phyloP scores from a whole-genome alignment of 192 early-diverging fungal species.

The Backusella westeae region DNA sequence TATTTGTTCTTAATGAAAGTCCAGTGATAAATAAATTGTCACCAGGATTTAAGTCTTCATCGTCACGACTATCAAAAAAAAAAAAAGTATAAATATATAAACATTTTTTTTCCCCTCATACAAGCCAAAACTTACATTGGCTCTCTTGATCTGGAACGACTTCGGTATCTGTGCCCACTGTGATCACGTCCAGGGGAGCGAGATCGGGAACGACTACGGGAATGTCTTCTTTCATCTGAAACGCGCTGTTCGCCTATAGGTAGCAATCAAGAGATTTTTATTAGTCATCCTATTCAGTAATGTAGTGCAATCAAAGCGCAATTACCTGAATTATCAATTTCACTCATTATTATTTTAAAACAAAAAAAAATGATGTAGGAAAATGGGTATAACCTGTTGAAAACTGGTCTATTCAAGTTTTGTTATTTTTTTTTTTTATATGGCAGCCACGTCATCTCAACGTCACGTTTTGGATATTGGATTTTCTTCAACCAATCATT shows the following conservation, averaged over 20 bases:
- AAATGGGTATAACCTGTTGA: neutral
- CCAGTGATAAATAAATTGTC: constrained; percentile 79
- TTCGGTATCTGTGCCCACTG: constrained; percentile 33
- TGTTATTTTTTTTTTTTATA: neutral
- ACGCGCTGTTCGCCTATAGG: constrained; percentile 17
- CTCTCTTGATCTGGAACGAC: constrained; percentile 33
- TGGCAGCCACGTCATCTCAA: neutral
- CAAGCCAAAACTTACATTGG: constrained; percentile 6
- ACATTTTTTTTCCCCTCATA: neutral
- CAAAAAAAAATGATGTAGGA: neutral
- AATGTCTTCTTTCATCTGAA: constrained; percentile 32
- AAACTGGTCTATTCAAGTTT: neutral
- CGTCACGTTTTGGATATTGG: neutral
- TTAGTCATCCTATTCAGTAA: neutral
- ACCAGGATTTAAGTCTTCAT: constrained; percentile 53
- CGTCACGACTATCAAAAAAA: constrained; percentile 13
- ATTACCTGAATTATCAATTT: constrained; percentile 16
- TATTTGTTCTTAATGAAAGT: constrained; percentile 55
- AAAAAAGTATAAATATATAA: neutral
- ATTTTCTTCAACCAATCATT: neutral
- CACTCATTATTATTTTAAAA: constrained; percentile 6
- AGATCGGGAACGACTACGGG: constrained; percentile 33
- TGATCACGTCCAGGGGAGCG: constrained; percentile 30
- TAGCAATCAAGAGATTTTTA: neutral
- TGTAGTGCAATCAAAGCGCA: neutral